Conservation (phyloP, 805 yeast species). For the Kodamaea neixiangensis region DNA sequence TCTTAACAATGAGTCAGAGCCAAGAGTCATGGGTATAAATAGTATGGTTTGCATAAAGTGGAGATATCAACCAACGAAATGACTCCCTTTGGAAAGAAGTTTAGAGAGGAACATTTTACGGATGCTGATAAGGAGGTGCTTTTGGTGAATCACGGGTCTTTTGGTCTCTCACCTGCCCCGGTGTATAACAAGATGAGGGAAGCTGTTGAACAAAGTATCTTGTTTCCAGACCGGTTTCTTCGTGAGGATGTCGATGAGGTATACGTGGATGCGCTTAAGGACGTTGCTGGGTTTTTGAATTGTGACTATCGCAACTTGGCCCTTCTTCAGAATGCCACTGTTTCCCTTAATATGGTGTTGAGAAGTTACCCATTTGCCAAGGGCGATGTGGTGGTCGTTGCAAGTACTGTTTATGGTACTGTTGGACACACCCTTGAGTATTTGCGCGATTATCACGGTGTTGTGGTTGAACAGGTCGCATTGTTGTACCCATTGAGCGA, state of each 20-base stretch:
- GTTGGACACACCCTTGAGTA: conserved; percentile 55
- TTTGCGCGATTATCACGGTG: conserved; percentile 8
- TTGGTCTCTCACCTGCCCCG: conserved; percentile 54
- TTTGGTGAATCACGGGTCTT: conserved; percentile 67
- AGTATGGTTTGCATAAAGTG: too few species aligned
- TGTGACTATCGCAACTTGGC: conserved; percentile 51
- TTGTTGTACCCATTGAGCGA: conserved; percentile 19
- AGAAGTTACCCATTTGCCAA: conserved; percentile 53
- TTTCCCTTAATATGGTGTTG: conserved; percentile 57
- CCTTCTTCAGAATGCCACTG: conserved; percentile 59
- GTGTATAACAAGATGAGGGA: conserved; percentile 42
- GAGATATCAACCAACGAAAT: too few species aligned
- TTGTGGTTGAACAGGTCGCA: conserved; percentile 20
- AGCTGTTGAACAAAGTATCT: conserved; percentile 22
- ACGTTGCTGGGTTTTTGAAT: conserved; percentile 43
- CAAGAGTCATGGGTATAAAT: too few species aligned
- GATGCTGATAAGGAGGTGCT: conserved; percentile 38
- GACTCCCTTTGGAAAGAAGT: conserved; percentile 47
- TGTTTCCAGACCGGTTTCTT: conserved; percentile 51
- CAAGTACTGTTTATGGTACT: conserved; percentile 52
- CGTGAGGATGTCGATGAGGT: conserved; percentile 25
- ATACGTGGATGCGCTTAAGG: conserved; percentile 36
- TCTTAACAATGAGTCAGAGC: too few species aligned
- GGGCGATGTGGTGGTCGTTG: conserved; percentile 52
- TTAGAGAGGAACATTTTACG: conserved; percentile 50